A percentile compares a stretch with the other conserved stretches of the same genome.
Conservation (phyloP, 257 asterid genomes). For the Solanum megistacrolobum region DNA sequence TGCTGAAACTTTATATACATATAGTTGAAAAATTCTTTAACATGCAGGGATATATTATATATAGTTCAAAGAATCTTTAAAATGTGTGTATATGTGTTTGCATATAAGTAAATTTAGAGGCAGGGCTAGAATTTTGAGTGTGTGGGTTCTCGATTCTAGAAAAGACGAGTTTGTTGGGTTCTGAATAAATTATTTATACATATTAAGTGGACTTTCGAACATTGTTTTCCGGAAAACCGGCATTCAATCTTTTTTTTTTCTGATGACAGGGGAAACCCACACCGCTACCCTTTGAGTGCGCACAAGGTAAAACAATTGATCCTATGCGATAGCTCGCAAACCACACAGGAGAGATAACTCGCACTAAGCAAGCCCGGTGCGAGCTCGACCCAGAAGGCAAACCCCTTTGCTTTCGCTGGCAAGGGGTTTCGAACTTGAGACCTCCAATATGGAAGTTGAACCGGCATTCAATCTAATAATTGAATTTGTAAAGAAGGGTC, state of each 20-base stretch:
- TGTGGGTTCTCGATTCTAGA: not conserved
- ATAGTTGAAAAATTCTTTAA: not conserved
- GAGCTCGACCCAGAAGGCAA: too few relatives aligned
- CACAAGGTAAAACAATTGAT: too few relatives aligned
- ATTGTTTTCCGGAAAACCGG: too few relatives aligned
- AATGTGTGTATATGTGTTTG: not conserved
- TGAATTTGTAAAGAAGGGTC: not conserved
- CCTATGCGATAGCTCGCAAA: too few relatives aligned
- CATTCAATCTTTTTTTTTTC: not conserved
- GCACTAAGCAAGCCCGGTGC: too few relatives aligned
- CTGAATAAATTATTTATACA: not conserved
- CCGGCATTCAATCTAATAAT: not conserved
- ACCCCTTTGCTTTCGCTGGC: too few relatives aligned
- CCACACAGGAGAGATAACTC: too few relatives aligned
- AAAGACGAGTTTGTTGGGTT: not conserved
- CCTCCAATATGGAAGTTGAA: too few relatives aligned
- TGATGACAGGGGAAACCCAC: too few relatives aligned
- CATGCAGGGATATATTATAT: not conserved
- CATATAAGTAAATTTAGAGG: not conserved
- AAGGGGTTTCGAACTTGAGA: too few relatives aligned
- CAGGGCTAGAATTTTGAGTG: not conserved
- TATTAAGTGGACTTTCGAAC: not conserved
- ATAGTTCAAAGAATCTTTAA: not conserved
- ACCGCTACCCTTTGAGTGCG: too few relatives aligned
- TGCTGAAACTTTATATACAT: not conserved